phyloP scores from a whole-genome alignment of 2,329 filamentous ascomycete genomes.

The Dactylellina haptotyla region DNA sequence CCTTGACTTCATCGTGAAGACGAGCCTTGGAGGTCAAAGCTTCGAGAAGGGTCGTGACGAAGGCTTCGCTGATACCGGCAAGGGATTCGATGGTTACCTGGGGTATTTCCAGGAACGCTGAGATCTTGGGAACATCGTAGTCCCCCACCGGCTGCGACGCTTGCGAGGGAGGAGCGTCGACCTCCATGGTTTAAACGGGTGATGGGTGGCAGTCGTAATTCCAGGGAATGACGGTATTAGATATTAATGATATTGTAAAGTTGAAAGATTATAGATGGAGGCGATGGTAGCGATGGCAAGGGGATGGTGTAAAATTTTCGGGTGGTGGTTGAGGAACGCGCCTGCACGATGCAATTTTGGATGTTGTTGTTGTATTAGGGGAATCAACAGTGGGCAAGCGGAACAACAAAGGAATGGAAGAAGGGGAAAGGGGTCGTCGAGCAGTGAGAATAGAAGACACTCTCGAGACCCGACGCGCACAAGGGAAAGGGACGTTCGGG shows the following conservation, averaged over 20 bases:
- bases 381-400: conserved; percentile 31
- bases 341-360: conserved; percentile 44
- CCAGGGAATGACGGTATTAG: conserved; percentile 11
- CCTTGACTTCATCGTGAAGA: conserved; percentile 81
- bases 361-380: conserved; percentile 48
- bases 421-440: not conserved
- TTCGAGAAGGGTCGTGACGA: conserved; percentile 78
- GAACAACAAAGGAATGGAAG: conserved; percentile 30
- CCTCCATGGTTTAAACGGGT: conserved; percentile 40
- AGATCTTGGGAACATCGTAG: conserved; percentile 56
- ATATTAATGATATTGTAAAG: not conserved
- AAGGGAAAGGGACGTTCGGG: conserved; percentile 9
- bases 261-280: not conserved
- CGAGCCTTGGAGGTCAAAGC: conserved; percentile 81
- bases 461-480: conserved; percentile 41
- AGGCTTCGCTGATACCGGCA: conserved; percentile 70
- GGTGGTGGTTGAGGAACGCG: conserved; percentile 39
- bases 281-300: conserved; percentile 8
- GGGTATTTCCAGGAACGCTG: conserved; percentile 56
- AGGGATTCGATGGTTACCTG: conserved; percentile 56
- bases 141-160: conserved; percentile 35
- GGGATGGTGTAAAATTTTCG: not conserved
- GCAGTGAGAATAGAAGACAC: not conserved
- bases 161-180: conserved; percentile 48
- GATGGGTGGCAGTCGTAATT: not conserved